Percentiles rank a stretch among this genome's conserved stretches.
Evolutionary conservation across 306 rosid genomes (phyloP).

Genomic region (Quercus wislizeni): DNA sequence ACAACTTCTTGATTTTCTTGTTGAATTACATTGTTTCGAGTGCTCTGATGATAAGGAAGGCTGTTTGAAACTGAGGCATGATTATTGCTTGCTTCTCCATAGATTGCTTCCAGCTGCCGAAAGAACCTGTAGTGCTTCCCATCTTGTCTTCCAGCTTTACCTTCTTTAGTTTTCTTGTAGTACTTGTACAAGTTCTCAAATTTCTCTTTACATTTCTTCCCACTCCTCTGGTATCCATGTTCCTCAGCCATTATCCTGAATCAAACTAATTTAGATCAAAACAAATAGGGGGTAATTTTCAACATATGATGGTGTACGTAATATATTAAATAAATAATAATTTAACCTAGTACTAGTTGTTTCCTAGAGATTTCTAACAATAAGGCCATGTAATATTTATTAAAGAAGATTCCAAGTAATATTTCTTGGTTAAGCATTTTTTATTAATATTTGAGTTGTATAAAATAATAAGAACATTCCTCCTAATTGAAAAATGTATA

Average conservation of each 20-base stretch:
- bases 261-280: constrained; percentile 9
- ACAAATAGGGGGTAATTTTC: background rate
- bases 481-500: background rate
- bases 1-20: constrained; percentile 19
- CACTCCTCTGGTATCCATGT: constrained; percentile 76
- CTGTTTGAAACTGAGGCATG: constrained; percentile 30
- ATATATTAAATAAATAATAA: background rate
- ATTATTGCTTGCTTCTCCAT: constrained; percentile 42
- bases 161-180: constrained; percentile 87
- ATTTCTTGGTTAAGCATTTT: background rate
- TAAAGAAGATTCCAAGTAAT: background rate
- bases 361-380: background rate
- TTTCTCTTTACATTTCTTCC: constrained; percentile 85
- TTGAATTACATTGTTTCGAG: constrained; percentile 11
- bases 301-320: background rate
- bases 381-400: background rate
- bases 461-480: constrained; percentile 38
- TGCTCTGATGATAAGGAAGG: constrained; percentile 5
- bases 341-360: background rate
- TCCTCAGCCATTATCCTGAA: constrained; percentile 73
- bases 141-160: constrained; percentile 76
- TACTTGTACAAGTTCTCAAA: constrained; percentile 87
- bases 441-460: background rate
- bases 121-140: constrained; percentile 85
- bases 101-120: constrained; percentile 78